Evolutionary conservation across 345 rosid species (phyloP), one percentile per base, ranked within the genome.

Genomic region (Bruguiera parviflora): DNA sequence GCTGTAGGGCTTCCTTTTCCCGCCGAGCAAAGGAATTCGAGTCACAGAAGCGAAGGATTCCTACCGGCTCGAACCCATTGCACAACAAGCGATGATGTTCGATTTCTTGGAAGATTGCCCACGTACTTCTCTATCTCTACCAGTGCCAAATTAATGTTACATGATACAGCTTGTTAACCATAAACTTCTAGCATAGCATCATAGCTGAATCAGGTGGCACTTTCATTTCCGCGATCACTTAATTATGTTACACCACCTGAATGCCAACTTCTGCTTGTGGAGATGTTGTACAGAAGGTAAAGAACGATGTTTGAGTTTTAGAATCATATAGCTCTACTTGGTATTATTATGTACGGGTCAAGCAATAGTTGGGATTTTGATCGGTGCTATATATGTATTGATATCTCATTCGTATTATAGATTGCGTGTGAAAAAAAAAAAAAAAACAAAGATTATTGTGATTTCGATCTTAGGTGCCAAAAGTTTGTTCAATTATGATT

Each of bases 21-120:
- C 27, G 5, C 10, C 37, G 20, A 20, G 61, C 22, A 21, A 8
- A 64, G 33, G 74, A 61, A 29, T 81, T 81, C 19, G 25, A 19
- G 16, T 64, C 80, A 1, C 70, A 85, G 79, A 83, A 83, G 71
- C 73, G 87, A 59, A 77, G 68, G 63, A 80, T 81, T 53, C 89
- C 87, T 1, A 76, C 85, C 0, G 87, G 89, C 28, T 72, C 85
- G 9, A 85, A 85, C 67, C 89, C 89, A 0, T 67, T 85, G 66
- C 89, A 85, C 70, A 85, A 85, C 75, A 81, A 43, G 77, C 59
- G 80, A 57, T 58, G 78, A 62, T 64, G 37, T 19, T 37, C 8
- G 8, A 13, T 32, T 18, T 63, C 29, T 63, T 63, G 29, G 28
- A 56, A n/a, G 18, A 43, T 43, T 29, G 13, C 25, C 53, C 32